Evolutionary conservation across 352 stramenopile genomes (phyloP).

Genomic region (Phytophthora cryptogea): DNA sequence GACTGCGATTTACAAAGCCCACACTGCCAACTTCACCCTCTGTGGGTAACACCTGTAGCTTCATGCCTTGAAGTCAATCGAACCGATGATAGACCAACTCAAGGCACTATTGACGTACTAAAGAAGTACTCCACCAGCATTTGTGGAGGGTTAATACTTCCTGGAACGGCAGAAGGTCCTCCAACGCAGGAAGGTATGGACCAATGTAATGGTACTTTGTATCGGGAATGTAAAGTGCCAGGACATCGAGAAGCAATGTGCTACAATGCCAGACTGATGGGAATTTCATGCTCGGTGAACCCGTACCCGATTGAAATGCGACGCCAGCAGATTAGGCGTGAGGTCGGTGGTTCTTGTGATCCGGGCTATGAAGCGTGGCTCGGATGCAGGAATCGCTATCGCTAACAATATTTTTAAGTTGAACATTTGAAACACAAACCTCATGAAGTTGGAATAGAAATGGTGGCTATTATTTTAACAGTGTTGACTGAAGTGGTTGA

Average conservation of each 20-base stretch:
- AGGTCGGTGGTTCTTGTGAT: background rate
- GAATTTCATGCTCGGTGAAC: conserved; percentile 21
- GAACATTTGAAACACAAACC: too few species aligned
- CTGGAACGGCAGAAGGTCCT: background rate
- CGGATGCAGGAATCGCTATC: background rate
- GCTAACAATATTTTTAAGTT: background rate
- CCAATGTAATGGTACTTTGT: conserved; percentile 29
- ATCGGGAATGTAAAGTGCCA: conserved; percentile 12
- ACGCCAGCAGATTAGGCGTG: conserved; percentile 26
- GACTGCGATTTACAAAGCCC: conserved; percentile 18
- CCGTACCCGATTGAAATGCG: conserved; percentile 24
- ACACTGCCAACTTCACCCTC: conserved; percentile 6
- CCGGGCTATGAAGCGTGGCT: background rate
- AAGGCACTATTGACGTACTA: background rate
- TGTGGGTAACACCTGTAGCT: conserved; percentile 12
- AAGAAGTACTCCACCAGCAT: background rate
- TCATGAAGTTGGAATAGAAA: too few species aligned
- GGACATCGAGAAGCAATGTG: conserved; percentile 24
- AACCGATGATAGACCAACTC: background rate
- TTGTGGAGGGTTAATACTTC: background rate
- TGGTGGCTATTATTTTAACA: too few species aligned
- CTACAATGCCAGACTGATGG: conserved; percentile 34
- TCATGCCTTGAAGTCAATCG: conserved; percentile 1
- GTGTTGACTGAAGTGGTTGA: too few species aligned
- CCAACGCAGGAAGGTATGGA: background rate